Base-by-base conservation (phyloP, 2,329 filamentous ascomycete species). In the Aspergillus sp. region DNA sequence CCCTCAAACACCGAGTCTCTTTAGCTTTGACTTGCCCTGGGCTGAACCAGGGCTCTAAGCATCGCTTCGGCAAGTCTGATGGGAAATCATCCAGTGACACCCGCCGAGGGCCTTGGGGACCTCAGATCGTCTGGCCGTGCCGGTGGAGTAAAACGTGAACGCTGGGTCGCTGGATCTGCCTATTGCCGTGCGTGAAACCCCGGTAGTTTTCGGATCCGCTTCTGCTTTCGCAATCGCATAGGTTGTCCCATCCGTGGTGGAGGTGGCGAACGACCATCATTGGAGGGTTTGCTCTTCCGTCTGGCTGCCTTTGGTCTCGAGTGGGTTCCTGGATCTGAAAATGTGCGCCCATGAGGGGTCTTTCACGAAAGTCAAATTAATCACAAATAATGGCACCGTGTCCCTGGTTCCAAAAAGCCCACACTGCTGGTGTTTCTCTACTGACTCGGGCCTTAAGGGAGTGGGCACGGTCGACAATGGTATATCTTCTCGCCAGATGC, bases 131-230 rank as follows among this genome's bases (percentile, higher is more conserved):
- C 52, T 26, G 36, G 20, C 29, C n/a, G 22, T 46, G 20, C 29
- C 24, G 22, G 57, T 63, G 61, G 61, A 51, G 59, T 9, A 36
- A 14, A 58, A 54, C 52, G 57, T 58, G 63, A 67, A 65, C 65
- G 59, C 63, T 59, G 64, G 64, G 63, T 62, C 63, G 51, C 29
- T 60, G 58, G 57, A 63, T 65, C 63, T 64, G 53, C 67, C 63
- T 70, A 69, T 69, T 47, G 56, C 18, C 50, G 53, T 52, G 54
- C 55, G 50, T 50, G 49, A 49, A 45, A 55, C 46, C 57, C 42
- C 59, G 62, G 54, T 45, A 54, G 49, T 20, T 39, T 31, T 71
- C 68, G 64, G 68, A 46, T 56, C n/a, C 68, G 26, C 51, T 63
- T 36, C 65, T 64, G 52, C 39, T 58, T 67, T 66, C n/a, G 67